Base-by-base conservation (phyloP, 2,329 filamentous ascomycete species). In the Xylariaceae sp. region DNA sequence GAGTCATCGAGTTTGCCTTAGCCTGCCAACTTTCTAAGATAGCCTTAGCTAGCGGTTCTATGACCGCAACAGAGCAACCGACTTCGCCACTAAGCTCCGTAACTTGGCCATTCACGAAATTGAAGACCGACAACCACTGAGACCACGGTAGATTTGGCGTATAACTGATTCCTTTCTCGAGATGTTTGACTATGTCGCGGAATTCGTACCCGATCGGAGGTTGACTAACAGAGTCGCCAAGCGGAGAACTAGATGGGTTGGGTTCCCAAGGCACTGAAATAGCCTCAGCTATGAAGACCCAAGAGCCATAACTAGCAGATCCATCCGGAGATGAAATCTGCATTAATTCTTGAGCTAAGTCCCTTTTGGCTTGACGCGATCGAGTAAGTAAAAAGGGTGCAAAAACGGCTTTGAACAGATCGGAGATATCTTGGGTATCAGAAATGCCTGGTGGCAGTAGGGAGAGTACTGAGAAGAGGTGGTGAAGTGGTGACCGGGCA, bases 1-100 rank as follows among this genome's bases (percentile, higher is more conserved):
- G 60, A 18, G 65, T 72, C 4, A 64, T 26, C 2, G 63, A 50
- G 7, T 65, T 39, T 2, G 54, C 44, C 3, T 62, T 55, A 2
- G 54, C 16, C 22, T 64, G 47, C 1, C 67, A 61, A 57, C 60
- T 70, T 51, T 76, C 75, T 36, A 74, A 62, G 4, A 87, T 60
- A 1, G 70, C 64, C 60, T 81, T 85, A 0, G 88, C 81, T 3
- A 94, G 64, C 1, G 86, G 87, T 56, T 95, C 89, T 37, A 92
- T 74, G 1, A 90, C 76, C 21, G 81, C 79, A 47, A 88, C 74
- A 5, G 84, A 80, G 39, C 85, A 77, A 5, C 83, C 85, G 15
- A 81, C 80, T 57, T 89, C 84, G 2, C 89, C 88, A 49, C 80
- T 80, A 58, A 89, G 84, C 12, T 77, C 72, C 16, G 75, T 78